Evolutionary conservation across 345 rosid species (phyloP).

Genomic region (Populus alba): DNA sequence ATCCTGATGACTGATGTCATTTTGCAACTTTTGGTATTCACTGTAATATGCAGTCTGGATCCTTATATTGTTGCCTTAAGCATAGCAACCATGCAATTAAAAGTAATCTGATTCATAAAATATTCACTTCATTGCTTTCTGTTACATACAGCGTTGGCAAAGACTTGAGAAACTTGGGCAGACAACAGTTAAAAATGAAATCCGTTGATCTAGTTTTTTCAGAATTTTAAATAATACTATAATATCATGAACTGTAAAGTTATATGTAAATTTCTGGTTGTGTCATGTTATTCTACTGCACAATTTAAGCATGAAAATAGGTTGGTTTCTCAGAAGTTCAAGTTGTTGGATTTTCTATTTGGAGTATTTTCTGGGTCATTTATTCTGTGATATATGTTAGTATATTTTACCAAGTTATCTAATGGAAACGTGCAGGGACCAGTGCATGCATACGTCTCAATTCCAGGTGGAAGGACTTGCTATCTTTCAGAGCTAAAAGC

Average conservation of each 20-base stretch:
- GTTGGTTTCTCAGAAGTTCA: background rate
- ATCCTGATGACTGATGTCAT: background rate
- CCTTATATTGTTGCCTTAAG: background rate
- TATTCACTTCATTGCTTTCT: background rate
- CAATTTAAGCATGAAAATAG: background rate
- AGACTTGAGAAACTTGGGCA: background rate
- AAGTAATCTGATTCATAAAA: background rate
- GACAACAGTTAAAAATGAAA: background rate
- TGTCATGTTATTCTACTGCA: too few species aligned
- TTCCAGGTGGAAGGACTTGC: conserved; percentile 84
- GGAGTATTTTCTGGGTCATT: background rate
- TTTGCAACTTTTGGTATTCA: background rate
- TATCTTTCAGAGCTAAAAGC: conserved; percentile 82
- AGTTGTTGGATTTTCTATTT: background rate
- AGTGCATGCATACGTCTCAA: conserved; percentile 73
- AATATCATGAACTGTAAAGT: too few species aligned
- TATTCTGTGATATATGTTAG: background rate
- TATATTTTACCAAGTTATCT: background rate
- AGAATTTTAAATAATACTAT: background rate
- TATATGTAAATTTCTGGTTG: too few species aligned
- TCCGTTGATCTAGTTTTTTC: background rate
- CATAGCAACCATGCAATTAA: background rate
- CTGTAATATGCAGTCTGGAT: background rate
- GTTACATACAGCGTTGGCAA: background rate
- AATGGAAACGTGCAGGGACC: conserved; percentile 55